Conservation (phyloP, 1,284 basidiomycete species). For the Austropuccinia psidii region DNA sequence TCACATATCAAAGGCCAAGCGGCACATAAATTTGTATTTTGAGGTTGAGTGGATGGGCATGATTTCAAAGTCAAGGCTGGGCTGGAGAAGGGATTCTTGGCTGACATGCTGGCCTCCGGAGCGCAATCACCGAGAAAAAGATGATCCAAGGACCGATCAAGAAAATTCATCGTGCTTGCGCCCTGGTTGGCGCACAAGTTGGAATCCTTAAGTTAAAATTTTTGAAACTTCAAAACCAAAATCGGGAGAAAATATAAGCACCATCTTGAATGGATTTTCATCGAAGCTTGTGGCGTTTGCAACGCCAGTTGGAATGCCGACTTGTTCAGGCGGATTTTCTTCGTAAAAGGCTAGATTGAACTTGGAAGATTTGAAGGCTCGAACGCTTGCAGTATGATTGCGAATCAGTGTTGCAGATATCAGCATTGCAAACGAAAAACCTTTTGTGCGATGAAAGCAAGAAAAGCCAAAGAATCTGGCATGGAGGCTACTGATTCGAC, state of each 20-base stretch:
- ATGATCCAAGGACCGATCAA: neutral
- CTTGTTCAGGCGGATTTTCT: too few species aligned
- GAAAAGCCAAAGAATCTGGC: too few species aligned
- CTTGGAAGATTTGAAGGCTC: neutral
- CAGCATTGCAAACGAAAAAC: too few species aligned
- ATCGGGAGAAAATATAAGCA: neutral
- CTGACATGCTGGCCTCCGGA: neutral
- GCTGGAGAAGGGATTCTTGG: neutral
- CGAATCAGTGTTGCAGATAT: too few species aligned
- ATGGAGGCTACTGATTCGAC: too few species aligned
- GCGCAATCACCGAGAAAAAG: neutral
- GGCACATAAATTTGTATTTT: neutral
- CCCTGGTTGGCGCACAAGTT: too few species aligned
- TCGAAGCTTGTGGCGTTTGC: neutral
- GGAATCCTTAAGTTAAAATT: too few species aligned
- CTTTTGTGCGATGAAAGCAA: too few species aligned
- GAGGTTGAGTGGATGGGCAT: neutral
- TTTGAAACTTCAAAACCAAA: neutral
- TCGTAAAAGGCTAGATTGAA: too few species aligned
- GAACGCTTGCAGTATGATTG: too few species aligned
- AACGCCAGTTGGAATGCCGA: too few species aligned
- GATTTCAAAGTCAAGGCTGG: neutral
- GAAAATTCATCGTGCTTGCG: neutral
- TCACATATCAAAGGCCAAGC: neutral
- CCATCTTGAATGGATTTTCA: neutral